A percentile compares a stretch with the other conserved stretches of the same genome.
These are phyloP conservation scores for Poa pratensis DNA, from an alignment of 176 grass and related monocot genomes.

Conservation along the genomic window DNA sequence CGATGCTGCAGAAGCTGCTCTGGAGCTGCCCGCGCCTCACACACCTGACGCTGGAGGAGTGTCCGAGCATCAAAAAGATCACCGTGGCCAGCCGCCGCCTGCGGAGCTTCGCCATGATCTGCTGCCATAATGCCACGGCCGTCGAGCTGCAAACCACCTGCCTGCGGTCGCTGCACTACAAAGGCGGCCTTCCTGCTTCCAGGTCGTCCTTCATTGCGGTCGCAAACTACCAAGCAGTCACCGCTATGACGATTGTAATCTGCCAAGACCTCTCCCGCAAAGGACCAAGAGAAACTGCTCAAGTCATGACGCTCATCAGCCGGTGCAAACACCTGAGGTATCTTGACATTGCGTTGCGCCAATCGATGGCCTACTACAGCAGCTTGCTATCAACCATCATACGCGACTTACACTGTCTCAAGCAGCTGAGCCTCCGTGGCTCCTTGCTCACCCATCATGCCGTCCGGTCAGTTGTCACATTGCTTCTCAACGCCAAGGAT, in stretches of 20 bases:
- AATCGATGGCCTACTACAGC: not conserved
- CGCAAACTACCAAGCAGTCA: not conserved
- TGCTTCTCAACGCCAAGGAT: not conserved
- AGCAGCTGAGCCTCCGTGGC: conserved; percentile 35
- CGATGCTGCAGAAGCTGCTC: not conserved
- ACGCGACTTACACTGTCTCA: not conserved
- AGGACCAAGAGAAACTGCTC: not conserved
- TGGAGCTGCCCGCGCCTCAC: not conserved
- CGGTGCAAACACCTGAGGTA: not conserved
- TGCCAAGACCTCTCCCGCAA: not conserved
- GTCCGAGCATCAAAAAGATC: not conserved
- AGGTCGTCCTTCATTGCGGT: not conserved
- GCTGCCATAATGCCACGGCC: too few relatives aligned
- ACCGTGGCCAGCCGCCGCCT: not conserved
- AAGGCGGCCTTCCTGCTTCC: too few relatives aligned
- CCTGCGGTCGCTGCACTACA: too few relatives aligned
- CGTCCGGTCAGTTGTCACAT: not conserved
- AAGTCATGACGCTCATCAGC: not conserved
- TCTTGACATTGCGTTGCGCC: not conserved
- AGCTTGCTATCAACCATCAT: not conserved
- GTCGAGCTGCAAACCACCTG: too few relatives aligned
- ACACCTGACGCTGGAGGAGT: conserved; percentile 30
- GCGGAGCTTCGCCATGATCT: conserved; percentile 10
- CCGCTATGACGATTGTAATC: not conserved
- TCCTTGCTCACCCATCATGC: not conserved